A percentile compares a stretch with the other conserved stretches of the same genome.
Conservation (phyloP, 768 basidiomycete species). For the Rhodotorula taiwanensis region DNA sequence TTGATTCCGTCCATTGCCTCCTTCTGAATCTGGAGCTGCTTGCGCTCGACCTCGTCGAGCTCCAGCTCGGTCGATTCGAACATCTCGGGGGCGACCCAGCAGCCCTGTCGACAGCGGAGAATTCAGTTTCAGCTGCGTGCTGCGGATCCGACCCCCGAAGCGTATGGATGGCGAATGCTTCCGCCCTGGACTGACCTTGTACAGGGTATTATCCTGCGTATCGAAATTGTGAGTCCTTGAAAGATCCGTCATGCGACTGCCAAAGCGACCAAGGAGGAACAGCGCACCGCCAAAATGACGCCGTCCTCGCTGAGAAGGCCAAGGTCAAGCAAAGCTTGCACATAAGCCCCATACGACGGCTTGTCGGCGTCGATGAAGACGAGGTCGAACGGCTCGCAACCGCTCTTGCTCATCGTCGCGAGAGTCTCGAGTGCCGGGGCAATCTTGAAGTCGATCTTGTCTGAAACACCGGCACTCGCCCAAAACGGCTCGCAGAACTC, state of each 20-base stretch:
- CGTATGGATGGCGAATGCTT: too few relatives aligned
- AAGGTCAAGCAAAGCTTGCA: constrained; percentile 14
- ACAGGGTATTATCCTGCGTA: too few relatives aligned
- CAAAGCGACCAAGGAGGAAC: too few relatives aligned
- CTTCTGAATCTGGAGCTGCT: background rate
- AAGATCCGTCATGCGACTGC: too few relatives aligned
- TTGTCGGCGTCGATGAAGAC: constrained; percentile 40
- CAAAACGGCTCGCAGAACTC: constrained; percentile 31
- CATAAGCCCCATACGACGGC: constrained; percentile 27
- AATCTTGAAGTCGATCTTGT: constrained; percentile 37
- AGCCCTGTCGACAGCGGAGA: too few relatives aligned
- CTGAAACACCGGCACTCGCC: constrained; percentile 28
- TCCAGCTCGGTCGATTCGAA: too few relatives aligned
- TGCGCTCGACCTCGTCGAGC: background rate
- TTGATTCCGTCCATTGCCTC: constrained; percentile 1
- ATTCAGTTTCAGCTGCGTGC: too few relatives aligned
- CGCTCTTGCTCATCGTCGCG: constrained; percentile 9
- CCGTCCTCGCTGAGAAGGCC: constrained; percentile 19
- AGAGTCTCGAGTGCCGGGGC: constrained; percentile 33
- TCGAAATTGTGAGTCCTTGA: too few relatives aligned
- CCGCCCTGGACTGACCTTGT: too few relatives aligned
- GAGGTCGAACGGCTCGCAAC: constrained; percentile 27
- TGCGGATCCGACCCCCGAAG: too few relatives aligned
- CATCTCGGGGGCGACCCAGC: too few relatives aligned
- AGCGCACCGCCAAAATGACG: constrained; percentile 36